Evolutionary conservation across 2,329 filamentous ascomycete genomes (phyloP).

Genomic region (Penicillium expansum): DNA sequence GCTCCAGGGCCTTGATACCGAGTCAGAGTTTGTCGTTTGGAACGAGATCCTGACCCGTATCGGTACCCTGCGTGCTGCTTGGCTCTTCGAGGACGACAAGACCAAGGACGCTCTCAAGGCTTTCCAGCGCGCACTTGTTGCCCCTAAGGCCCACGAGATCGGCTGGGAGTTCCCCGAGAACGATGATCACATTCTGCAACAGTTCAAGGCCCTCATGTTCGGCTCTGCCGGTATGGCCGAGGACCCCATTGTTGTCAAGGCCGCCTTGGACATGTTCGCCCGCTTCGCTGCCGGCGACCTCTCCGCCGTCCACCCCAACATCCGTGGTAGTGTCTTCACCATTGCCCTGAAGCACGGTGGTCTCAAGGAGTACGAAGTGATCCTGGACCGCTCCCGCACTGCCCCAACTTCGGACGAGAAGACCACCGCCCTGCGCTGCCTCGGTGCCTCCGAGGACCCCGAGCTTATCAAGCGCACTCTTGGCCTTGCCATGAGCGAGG

Average conservation of each 20-base stretch:
- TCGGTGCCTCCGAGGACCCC: slow-evolving; percentile 75
- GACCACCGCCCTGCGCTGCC: slow-evolving; percentile 80
- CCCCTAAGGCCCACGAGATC: slow-evolving; percentile 76
- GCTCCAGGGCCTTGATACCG: slow-evolving; percentile 75
- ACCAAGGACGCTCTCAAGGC: slow-evolving; percentile 71
- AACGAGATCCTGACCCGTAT: slow-evolving; percentile 82
- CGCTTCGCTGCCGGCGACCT: slow-evolving; percentile 78
- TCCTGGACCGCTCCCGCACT: slow-evolving; percentile 71
- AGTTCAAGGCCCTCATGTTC: slow-evolving; percentile 92
- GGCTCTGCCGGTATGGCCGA: slow-evolving; percentile 76
- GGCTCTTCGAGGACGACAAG: slow-evolving; percentile 79
- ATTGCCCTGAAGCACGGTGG: slow-evolving; percentile 82
- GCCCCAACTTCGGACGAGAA: slow-evolving; percentile 81
- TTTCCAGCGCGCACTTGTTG: slow-evolving; percentile 77
- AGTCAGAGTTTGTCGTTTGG: slow-evolving; percentile 92
- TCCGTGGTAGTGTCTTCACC: slow-evolving; percentile 80
- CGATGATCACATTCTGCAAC: slow-evolving; percentile 86
- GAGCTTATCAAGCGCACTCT: slow-evolving; percentile 80
- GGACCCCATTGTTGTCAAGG: slow-evolving; percentile 72
- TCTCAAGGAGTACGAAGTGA: slow-evolving; percentile 76
- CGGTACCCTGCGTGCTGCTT: slow-evolving; percentile 74
- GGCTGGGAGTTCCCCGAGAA: slow-evolving; percentile 84
- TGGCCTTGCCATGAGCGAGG: slow-evolving; percentile 68
- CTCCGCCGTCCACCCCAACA: slow-evolving; percentile 84
- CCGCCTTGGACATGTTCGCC: slow-evolving; percentile 85